phyloP scores from a whole-genome alignment of 2,329 filamentous ascomycete species.

The Stemphylium beticola region DNA sequence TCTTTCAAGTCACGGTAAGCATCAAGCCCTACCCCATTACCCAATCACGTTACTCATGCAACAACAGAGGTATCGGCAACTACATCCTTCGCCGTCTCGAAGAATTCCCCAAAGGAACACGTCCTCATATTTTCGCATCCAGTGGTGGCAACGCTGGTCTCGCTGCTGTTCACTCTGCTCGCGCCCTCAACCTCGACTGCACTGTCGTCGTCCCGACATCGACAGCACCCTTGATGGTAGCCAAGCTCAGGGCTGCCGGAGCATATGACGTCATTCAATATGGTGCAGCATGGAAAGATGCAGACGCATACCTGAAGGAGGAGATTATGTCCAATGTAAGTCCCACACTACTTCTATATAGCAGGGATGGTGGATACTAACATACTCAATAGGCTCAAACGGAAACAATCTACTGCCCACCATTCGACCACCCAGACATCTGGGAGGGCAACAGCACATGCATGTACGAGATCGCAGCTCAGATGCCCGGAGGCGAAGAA shows the following conservation, averaged over 20 bases:
- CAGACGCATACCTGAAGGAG: slow-evolving; percentile 69
- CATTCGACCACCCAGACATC: slow-evolving; percentile 71
- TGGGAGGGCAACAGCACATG: slow-evolving; percentile 71
- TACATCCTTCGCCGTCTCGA: slow-evolving; percentile 64
- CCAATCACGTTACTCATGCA: slow-evolving; percentile 13
- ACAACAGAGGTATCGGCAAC: slow-evolving; percentile 67
- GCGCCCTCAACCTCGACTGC: slow-evolving; percentile 66
- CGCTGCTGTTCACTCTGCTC: slow-evolving; percentile 76
- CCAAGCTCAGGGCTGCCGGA: slow-evolving; percentile 72
- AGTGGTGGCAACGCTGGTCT: slow-evolving; percentile 86
- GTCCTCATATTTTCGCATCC: slow-evolving; percentile 75
- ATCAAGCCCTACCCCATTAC: slow-evolving; percentile 1
- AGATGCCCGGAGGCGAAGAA: slow-evolving; percentile 49
- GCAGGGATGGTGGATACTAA: background rate
- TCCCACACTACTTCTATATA: background rate
- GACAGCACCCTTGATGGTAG: slow-evolving; percentile 72
- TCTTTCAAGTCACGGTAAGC: slow-evolving; percentile 76
- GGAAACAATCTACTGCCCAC: slow-evolving; percentile 66
- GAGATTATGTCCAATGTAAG: slow-evolving; percentile 57
- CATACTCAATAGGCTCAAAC: slow-evolving; percentile 40
- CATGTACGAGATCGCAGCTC: slow-evolving; percentile 58
- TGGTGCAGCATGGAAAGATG: slow-evolving; percentile 72
- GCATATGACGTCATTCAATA: slow-evolving; percentile 69
- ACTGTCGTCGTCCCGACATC: slow-evolving; percentile 76
- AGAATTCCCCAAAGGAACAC: slow-evolving; percentile 40